These are phyloP conservation scores for Bipolaris oryzae DNA, from an alignment of 2,329 filamentous ascomycete genomes.

Conservation along the genomic window DNA sequence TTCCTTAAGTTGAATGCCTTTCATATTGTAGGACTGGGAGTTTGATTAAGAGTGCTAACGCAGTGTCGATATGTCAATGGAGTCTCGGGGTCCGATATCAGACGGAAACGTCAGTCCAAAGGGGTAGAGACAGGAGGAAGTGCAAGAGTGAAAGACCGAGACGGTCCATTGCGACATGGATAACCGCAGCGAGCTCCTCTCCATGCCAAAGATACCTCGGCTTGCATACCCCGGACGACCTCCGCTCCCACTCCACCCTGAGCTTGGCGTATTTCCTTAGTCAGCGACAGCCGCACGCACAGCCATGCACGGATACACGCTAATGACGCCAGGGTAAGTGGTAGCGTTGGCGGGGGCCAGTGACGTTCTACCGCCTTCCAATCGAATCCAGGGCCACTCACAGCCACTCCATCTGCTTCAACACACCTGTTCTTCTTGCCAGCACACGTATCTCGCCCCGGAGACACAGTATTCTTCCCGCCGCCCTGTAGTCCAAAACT, in stretches of 20 bases:
- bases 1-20: slow-evolving; percentile 73
- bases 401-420: slow-evolving; percentile 5
- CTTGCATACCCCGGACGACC: slow-evolving; percentile 6
- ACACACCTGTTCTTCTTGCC: slow-evolving; percentile 15
- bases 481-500: not conserved
- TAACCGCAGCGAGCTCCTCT: slow-evolving; percentile 4
- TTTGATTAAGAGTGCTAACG: not conserved
- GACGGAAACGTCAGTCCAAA: not conserved
- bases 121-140: not conserved
- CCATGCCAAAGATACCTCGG: slow-evolving; percentile 16
- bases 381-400: slow-evolving; percentile 23
- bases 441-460: not conserved
- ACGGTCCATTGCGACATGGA: slow-evolving; percentile 5
- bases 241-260: slow-evolving; percentile 9
- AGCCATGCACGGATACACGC: slow-evolving; percentile 17
- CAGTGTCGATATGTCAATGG: not conserved
- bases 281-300: slow-evolving; percentile 7
- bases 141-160: not conserved
- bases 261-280: slow-evolving; percentile 4
- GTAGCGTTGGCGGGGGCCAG: slow-evolving; percentile 8
- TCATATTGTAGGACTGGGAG: slow-evolving; percentile 58
- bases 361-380: slow-evolving; percentile 43
- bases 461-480: slow-evolving; percentile 10
- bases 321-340: slow-evolving; percentile 21
- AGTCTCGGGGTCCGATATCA: too few species aligned